Evolutionary conservation across 371 early-diverging fungal species (phyloP), one percentile per base, ranked within the genome.

Genomic region (Mortierella sp.): DNA sequence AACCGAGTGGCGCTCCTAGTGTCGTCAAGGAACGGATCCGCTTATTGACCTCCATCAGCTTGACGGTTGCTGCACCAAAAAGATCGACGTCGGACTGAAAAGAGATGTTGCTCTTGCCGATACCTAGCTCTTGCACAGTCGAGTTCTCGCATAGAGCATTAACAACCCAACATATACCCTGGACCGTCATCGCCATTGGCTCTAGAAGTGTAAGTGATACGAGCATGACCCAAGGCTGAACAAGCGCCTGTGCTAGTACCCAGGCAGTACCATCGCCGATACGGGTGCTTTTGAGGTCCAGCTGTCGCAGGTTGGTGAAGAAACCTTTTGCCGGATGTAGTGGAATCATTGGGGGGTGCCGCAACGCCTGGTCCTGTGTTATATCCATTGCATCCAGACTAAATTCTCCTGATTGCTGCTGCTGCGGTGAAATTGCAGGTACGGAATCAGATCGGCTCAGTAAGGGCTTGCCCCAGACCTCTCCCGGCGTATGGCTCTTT

Each of bases 281-380:
- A 21, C 32, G 46, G 3, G 75, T 75, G 34, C 75, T 75, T 51
- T 68, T 75, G 46, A 75, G 56, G 31, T 75, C 69, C 32, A 75
- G 52, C 23, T 75, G 55, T 14, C 60, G 58, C 34, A 75, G 28
- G 9, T 59, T 64, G 31, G 69, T 55, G 47, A 75, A 75, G 51
- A 68, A 75, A 8, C 69, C 69, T 8, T 50, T 31, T 1, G 32
- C 5, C 6, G 56, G 24, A 0, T 44, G 42, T 0, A 72, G 27
- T 5, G 24, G 6, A 15, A 27, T 39, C 44, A 32, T 46, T 7
- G 62, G 61, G 12, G 67, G 67, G 7, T 37, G 34, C 2, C 23
- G 24, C 12, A 53, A 11, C 9, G 43, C 31, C 27, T 42, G 47
- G 17, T 27, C 43, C 42, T 31, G n/a, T 42, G 17, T 14, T 4